Base-by-base conservation (phyloP, 768 basidiomycete genomes). In the Glaciozyma antarctica region DNA sequence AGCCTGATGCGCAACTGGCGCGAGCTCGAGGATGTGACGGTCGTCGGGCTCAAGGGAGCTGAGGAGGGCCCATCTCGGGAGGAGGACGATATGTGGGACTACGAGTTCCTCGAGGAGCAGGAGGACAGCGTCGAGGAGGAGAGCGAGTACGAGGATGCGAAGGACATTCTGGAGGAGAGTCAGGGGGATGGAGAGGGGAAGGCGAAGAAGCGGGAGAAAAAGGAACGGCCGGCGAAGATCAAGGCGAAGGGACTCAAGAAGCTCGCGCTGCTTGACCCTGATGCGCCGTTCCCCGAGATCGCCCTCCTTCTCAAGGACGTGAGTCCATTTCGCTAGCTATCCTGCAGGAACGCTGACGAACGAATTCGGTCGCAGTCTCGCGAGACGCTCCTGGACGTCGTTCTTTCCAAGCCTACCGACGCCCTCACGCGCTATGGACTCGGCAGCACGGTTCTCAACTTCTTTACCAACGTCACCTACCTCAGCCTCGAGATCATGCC, bases 71-170 rank as follows among this genome's bases (percentile, higher is more conserved):
- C 62, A 7, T 1, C 0, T 2, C 19, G 16, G 19, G 69, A 70
- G 53, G 57, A 62, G 30, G 60, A 54, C 19, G 60, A 54, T 19
- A 66, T 70, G 69, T 70, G 52, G 51, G 65, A 62, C 0, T 3
- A n/a, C 7, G 54, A 69, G 32, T 47, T 43, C 9, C 38, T 41
- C 38, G 38, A 41, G 38, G 45, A 53, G 28, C 56, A 60, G 28
- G 41, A 64, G 3, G 48, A n/a, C 2, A 2, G 32, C 32, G 47
- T 6, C 17, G n/a, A 24, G n/a, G 30, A 13, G 22, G 43, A 30
- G 34, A 28, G n/a, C 47, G 47, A 34, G 6, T 32, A 57, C 2
- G 24, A 51, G 28, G 51, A 17, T 43, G 38, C 32, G 49, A n/a
- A 32, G 32, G 13, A 49, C 49, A 4, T 10, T 34, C 44, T 55